These are phyloP conservation scores for Globisporangium irregulare DNA, from an alignment of 352 stramenopile genomes.

Conservation along the genomic window DNA sequence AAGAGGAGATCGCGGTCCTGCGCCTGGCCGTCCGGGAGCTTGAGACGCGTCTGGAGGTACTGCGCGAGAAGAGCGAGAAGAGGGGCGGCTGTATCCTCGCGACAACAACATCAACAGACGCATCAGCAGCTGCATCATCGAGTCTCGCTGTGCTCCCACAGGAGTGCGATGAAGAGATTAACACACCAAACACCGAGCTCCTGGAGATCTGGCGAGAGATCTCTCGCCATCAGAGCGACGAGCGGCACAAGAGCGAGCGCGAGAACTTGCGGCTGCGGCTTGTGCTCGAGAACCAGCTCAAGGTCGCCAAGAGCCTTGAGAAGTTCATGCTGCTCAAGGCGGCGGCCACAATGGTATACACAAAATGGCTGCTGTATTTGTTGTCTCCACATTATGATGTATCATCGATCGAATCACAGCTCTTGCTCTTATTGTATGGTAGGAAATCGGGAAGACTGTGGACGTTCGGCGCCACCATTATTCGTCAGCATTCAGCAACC, in stretches of 20 bases:
- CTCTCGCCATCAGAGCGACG: neutral
- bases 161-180: neutral
- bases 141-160: neutral
- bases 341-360: neutral
- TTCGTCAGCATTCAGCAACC: neutral
- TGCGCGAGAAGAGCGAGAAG: conserved; percentile 18
- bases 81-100: neutral
- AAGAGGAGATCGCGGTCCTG: conserved; percentile 32
- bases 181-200: neutral
- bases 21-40: conserved; percentile 18
- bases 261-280: conserved; percentile 53
- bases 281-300: conserved; percentile 45
- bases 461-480: too few species aligned
- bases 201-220: conserved; percentile 4
- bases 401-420: too few species aligned
- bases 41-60: conserved; percentile 3
- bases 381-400: too few species aligned
- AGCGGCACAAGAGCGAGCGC: conserved; percentile 21
- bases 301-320: conserved; percentile 45
- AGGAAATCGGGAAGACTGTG: neutral
- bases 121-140: neutral
- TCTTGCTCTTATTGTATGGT: neutral
- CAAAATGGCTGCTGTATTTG: conserved; percentile 1
- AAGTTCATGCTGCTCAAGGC: neutral
- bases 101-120: neutral